Evolutionary conservation across 768 basidiomycete species (phyloP).

Genomic region (Mycena rosella): DNA sequence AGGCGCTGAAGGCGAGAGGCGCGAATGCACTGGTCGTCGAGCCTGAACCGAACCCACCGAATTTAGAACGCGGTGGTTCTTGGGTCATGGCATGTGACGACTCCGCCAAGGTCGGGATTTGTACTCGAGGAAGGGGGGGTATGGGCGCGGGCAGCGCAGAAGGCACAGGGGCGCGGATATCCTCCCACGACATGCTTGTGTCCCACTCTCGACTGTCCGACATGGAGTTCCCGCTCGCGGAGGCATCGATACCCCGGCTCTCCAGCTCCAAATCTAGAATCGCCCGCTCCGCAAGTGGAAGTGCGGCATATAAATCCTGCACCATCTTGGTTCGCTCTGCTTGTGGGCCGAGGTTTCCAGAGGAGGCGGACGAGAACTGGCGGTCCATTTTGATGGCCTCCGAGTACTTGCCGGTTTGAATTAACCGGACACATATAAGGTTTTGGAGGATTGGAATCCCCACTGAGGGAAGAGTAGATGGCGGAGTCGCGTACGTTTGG

Average conservation of each 20-base stretch:
- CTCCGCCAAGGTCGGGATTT: background rate
- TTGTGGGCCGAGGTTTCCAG: constrained; percentile 53
- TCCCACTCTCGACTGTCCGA: constrained; percentile 35
- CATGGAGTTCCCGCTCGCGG: constrained; percentile 14
- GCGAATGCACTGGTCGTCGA: constrained; percentile 27
- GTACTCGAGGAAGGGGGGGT: constrained; percentile 46
- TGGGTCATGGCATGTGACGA: background rate
- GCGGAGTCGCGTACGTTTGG: constrained; percentile 69
- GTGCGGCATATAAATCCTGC: constrained; percentile 72
- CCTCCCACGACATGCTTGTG: constrained; percentile 65
- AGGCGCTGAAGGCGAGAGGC: constrained; percentile 23
- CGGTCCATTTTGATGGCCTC: constrained; percentile 85
- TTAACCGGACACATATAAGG: constrained; percentile 81
- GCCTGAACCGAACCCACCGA: constrained; percentile 26
- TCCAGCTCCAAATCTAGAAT: constrained; percentile 73
- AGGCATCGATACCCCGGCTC: constrained; percentile 35
- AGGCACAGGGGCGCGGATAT: constrained; percentile 48
- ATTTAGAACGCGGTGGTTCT: constrained; percentile 22
- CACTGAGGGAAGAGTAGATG: constrained; percentile 57
- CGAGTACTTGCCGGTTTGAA: constrained; percentile 76
- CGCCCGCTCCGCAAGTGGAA: constrained; percentile 73
- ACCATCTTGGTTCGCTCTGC: constrained; percentile 73
- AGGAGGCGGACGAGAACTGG: constrained; percentile 62
- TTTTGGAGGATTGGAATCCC: constrained; percentile 77
- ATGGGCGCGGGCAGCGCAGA: constrained; percentile 39